Evolutionary conservation across 2,329 filamentous ascomycete genomes (phyloP).

Genomic region (Pseudogymnoascus sp.): DNA sequence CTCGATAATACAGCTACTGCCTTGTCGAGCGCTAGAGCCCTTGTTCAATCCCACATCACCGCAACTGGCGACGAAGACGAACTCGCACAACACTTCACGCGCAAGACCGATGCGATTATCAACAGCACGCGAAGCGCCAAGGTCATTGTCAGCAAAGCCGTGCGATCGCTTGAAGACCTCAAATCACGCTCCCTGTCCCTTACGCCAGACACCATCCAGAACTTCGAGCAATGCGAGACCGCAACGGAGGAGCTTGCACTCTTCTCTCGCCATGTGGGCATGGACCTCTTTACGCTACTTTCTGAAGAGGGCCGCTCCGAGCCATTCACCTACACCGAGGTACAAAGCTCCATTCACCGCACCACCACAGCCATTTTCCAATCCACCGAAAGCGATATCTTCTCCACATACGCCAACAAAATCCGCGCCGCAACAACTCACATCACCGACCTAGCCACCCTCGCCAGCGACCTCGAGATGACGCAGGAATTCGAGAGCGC

Average conservation of each 20-base stretch:
- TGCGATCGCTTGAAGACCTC: slow-evolving; percentile 69
- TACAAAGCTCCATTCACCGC: slow-evolving; percentile 53
- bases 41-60: slow-evolving; percentile 59
- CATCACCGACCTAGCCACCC: slow-evolving; percentile 60
- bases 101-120: slow-evolving; percentile 62
- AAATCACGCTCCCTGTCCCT: slow-evolving; percentile 67
- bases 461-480: slow-evolving; percentile 62
- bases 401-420: slow-evolving; percentile 58
- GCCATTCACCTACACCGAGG: slow-evolving; percentile 56
- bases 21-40: slow-evolving; percentile 51
- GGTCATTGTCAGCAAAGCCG: slow-evolving; percentile 70
- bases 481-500: slow-evolving; percentile 71
- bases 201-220: slow-evolving; percentile 54
- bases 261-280: slow-evolving; percentile 58
- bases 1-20: slow-evolving; percentile 68
- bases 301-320: slow-evolving; percentile 64
- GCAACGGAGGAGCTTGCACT: slow-evolving; percentile 56
- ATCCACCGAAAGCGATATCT: slow-evolving; percentile 56
- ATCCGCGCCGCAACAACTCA: slow-evolving; percentile 55
- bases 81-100: slow-evolving; percentile 55
- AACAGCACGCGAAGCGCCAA: slow-evolving; percentile 73
- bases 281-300: slow-evolving; percentile 54
- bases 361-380: slow-evolving; percentile 44
- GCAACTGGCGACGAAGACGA: slow-evolving; percentile 53
- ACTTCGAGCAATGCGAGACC: slow-evolving; percentile 62